Base-by-base conservation (phyloP, 2,329 filamentous ascomycete species). In the Ophiocordyceps australis region DNA sequence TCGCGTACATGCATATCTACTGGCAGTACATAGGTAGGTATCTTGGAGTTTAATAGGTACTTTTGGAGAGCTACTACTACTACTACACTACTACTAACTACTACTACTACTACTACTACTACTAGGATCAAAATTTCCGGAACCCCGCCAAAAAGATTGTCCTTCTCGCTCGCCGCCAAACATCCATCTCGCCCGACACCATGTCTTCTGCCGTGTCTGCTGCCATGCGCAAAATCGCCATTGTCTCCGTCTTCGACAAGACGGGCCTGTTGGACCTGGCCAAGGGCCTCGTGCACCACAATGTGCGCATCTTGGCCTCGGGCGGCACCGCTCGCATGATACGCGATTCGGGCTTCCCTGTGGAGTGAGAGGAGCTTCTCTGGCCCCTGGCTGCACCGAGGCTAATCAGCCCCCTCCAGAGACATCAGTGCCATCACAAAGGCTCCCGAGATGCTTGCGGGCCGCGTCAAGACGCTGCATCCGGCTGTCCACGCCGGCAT, bases 171-270 rank as follows among this genome's bases (percentile, higher is more conserved):
- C n/a, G n/a, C n/a, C n/a, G n/a, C n/a, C n/a, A n/a, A n/a, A n/a
- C n/a, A n/a, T n/a, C n/a, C n/a, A n/a, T n/a, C n/a, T n/a, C n/a
- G n/a, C n/a, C n/a, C n/a, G n/a, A n/a, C n/a, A n/a, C n/a, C n/a
- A n/a, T n/a, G n/a, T n/a, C n/a, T n/a, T n/a, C n/a, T n/a, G n/a
- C n/a, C n/a, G n/a, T n/a, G n/a, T n/a, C n/a, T n/a, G n/a, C n/a
- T n/a, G 17, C 17, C 17, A 42, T 52, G 32, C 65, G 69, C 47
- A 61, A 65, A 47, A 67, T 66, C 63, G 89, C 89, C 38, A 95
- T 98, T 47, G 67, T 98, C 50, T 95, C 86, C 38, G 89, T 95
- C 62, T 95, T 89, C 51, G 82, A 98, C 67, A 98, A 98, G 74
- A 95, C 86, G 29, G 89, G 85, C 32, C 69, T 93, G 38, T 60